phyloP scores from a whole-genome alignment of 1,284 basidiomycete species.

The Tilletia horrida region DNA sequence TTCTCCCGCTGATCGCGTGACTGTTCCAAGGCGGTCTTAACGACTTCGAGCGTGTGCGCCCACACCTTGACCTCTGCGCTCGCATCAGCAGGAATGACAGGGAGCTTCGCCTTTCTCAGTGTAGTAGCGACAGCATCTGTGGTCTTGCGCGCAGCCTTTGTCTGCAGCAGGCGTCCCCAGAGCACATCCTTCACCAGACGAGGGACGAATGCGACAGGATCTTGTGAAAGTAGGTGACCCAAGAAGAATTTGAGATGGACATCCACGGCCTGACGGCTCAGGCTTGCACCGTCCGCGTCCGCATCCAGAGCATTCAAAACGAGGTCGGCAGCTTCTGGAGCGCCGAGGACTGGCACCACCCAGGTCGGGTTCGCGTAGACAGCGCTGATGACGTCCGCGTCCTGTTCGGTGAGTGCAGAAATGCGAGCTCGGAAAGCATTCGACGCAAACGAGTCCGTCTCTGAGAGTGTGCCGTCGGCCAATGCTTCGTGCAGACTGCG shows the following conservation, averaged over 20 bases:
- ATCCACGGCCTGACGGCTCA: constrained; percentile 22
- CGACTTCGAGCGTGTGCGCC: background rate
- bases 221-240: constrained; percentile 21
- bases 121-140: constrained; percentile 19
- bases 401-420: constrained; percentile 33
- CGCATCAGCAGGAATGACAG: constrained; percentile 12
- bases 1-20: background rate
- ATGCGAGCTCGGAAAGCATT: constrained; percentile 32
- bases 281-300: background rate
- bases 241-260: constrained; percentile 29
- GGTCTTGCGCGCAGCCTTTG: constrained; percentile 18
- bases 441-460: constrained; percentile 37
- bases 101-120: constrained; percentile 27
- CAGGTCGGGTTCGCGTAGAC: constrained; percentile 27
- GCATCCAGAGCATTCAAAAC: constrained; percentile 12
- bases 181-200: constrained; percentile 7
- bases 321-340: background rate
- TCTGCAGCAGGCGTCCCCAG: constrained; percentile 4
- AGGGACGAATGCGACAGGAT: constrained; percentile 11
- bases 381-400: constrained; percentile 31
- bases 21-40: background rate
- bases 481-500: constrained; percentile 35
- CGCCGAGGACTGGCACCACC: background rate
- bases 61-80: background rate
- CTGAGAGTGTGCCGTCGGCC: constrained; percentile 22